Percentiles rank a stretch among this genome's conserved stretches.
phyloP scores from a whole-genome alignment of 1,284 basidiomycete genomes.

The Heliocybe sulcata region DNA sequence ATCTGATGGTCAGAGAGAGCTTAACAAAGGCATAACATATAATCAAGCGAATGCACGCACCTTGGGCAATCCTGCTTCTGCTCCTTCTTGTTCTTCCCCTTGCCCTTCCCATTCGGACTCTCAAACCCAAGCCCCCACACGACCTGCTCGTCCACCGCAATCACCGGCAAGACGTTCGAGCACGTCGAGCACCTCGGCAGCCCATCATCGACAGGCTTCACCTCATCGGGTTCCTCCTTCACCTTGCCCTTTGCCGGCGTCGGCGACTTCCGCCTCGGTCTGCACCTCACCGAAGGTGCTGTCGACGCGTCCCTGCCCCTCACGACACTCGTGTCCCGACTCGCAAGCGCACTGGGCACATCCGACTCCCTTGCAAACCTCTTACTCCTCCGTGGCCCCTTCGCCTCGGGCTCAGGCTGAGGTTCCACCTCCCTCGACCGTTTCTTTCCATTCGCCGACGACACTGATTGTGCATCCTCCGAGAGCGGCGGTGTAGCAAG shows the following conservation, averaged over 20 bases:
- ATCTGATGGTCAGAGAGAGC: constrained; percentile 41
- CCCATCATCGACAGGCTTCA: constrained; percentile 31
- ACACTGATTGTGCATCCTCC: constrained; percentile 16
- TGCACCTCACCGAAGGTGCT: neutral
- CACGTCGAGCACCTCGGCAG: constrained; percentile 64
- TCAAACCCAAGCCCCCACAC: constrained; percentile 59
- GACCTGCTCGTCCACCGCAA: constrained; percentile 61
- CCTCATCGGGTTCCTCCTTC: constrained; percentile 1
- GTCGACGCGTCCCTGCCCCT: neutral
- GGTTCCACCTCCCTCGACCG: neutral
- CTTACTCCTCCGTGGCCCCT: neutral
- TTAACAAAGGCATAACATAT: constrained; percentile 8
- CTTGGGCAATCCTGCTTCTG: constrained; percentile 59
- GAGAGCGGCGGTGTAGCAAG: constrained; percentile 27
- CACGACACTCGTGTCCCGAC: neutral
- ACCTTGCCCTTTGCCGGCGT: neutral
- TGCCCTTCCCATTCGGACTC: constrained; percentile 30
- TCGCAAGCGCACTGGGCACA: neutral
- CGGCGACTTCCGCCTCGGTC: constrained; percentile 1
- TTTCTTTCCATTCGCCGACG: constrained; percentile 6
- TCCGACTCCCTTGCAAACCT: neutral
- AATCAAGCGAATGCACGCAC: constrained; percentile 30
- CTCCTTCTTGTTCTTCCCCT: constrained; percentile 45
- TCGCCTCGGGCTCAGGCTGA: neutral
- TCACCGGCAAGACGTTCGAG: constrained; percentile 59